These are phyloP conservation scores for Simplicillium sp. DNA, from an alignment of 2,329 filamentous ascomycete species.

Conservation along the genomic window DNA sequence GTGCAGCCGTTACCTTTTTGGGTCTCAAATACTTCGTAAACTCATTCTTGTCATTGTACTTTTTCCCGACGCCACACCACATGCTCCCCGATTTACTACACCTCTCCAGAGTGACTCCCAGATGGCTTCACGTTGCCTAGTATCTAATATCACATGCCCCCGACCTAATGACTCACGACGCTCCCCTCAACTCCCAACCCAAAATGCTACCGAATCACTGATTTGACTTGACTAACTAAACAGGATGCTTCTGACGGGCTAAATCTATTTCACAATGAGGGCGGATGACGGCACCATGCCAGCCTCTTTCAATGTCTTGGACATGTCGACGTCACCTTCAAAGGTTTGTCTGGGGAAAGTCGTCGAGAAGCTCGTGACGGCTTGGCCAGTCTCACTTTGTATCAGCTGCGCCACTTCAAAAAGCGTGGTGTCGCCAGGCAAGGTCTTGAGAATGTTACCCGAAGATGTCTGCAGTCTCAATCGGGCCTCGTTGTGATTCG, in stretches of 20 bases:
- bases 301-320: slow-evolving; percentile 85
- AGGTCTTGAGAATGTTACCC: slow-evolving; percentile 77
- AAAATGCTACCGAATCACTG: not conserved
- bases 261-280: slow-evolving; percentile 56
- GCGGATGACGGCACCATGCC: slow-evolving; percentile 87
- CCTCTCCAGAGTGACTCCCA: too few relatives aligned
- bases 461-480: slow-evolving; percentile 66
- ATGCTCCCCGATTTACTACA: too few relatives aligned
- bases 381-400: slow-evolving; percentile 57
- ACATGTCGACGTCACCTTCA: slow-evolving; percentile 61
- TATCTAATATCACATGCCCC: not conserved
- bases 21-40: too few relatives aligned
- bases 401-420: slow-evolving; percentile 83
- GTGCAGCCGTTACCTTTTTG: too few relatives aligned
- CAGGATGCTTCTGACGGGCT: too few relatives aligned
- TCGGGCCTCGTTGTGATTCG: slow-evolving; percentile 70
- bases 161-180: too few relatives aligned
- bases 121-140: too few relatives aligned
- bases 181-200: not conserved
- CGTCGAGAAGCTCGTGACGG: slow-evolving; percentile 69
- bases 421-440: slow-evolving; percentile 80
- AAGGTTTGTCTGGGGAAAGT: slow-evolving; percentile 85
- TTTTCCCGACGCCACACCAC: too few relatives aligned
- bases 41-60: too few relatives aligned
- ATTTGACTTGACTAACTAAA: too few relatives aligned